These are phyloP conservation scores for Entelexis paramagnoliae DNA, from an alignment of 1,139 yeast species.

Conservation along the genomic window DNA sequence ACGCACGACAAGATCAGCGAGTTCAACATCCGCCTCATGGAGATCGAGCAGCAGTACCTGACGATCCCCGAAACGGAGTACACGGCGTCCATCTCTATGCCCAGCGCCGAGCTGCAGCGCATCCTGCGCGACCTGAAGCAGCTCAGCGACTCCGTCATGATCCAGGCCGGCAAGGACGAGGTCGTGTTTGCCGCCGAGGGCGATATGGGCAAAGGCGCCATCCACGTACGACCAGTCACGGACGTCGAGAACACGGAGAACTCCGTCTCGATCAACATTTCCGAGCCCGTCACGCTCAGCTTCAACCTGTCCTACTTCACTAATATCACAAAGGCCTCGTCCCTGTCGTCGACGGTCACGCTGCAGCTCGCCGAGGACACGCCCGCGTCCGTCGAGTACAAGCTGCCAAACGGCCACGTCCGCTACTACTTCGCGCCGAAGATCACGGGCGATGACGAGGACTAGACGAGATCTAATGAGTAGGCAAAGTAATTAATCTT, in stretches of 20 bases:
- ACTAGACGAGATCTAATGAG: conserved; percentile 10
- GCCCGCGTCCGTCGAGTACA: conserved; percentile 90
- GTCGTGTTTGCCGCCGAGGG: conserved; percentile 88
- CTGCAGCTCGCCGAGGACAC: conserved; percentile 81
- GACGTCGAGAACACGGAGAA: conserved; percentile 68
- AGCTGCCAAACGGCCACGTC: conserved; percentile 83
- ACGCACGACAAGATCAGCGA: conserved; percentile 87
- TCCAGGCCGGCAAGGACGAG: conserved; percentile 82
- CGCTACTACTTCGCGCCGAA: conserved; percentile 97
- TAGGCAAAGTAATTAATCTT: too few species aligned
- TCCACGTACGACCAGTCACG: conserved; percentile 73
- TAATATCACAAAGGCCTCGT: conserved; percentile 85
- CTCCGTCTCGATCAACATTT: conserved; percentile 63
- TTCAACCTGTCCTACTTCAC: conserved; percentile 85
- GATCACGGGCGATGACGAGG: conserved; percentile 33
- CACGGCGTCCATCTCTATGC: conserved; percentile 79
- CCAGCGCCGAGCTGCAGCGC: conserved; percentile 78
- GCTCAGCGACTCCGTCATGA: conserved; percentile 76
- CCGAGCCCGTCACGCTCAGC: conserved; percentile 77
- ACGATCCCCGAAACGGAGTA: conserved; percentile 91
- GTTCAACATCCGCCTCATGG: conserved; percentile 86
- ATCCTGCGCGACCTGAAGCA: conserved; percentile 80
- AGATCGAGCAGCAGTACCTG: conserved; percentile 88
- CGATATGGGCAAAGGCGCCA: conserved; percentile 81
- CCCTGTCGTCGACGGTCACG: conserved; percentile 65